Evolutionary conservation across 768 basidiomycete genomes (phyloP).

Genomic region (Leccinum pellstonianum): DNA sequence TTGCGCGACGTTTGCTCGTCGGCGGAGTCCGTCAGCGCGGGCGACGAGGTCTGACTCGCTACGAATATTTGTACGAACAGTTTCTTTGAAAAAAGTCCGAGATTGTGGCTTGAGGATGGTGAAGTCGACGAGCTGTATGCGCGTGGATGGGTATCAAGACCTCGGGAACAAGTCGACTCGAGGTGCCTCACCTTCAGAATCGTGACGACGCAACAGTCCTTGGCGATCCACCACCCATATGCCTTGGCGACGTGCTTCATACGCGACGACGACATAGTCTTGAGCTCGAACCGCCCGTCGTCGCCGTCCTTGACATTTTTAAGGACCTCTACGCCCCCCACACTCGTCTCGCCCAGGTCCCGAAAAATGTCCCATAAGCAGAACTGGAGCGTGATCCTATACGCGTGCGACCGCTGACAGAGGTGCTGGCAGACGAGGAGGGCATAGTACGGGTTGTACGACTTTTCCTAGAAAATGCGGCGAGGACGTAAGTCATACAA

Average conservation of each 20-base stretch:
- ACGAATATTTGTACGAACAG: too few relatives aligned
- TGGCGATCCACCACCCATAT: constrained; percentile 92
- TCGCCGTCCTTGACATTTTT: constrained; percentile 56
- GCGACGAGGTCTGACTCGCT: too few relatives aligned
- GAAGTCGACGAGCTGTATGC: constrained; percentile 43
- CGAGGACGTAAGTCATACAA: background rate
- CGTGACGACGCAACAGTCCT: constrained; percentile 69
- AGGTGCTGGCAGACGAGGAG: constrained; percentile 78
- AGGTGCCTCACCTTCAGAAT: constrained; percentile 71
- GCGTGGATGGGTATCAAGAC: background rate
- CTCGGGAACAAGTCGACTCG: background rate
- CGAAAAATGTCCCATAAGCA: constrained; percentile 96
- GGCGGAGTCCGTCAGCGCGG: constrained; percentile 18
- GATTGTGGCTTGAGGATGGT: too few relatives aligned
- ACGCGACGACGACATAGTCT: constrained; percentile 55
- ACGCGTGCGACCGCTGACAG: constrained; percentile 72
- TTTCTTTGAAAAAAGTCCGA: too few relatives aligned
- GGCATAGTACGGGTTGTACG: constrained; percentile 94
- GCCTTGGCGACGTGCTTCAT: constrained; percentile 75
- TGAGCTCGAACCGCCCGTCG: constrained; percentile 39
- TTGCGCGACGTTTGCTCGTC: constrained; percentile 46
- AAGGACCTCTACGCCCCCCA: constrained; percentile 77
- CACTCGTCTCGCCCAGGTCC: constrained; percentile 78
- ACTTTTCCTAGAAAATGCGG: constrained; percentile 58
- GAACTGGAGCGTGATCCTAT: constrained; percentile 92